phyloP scores from a whole-genome alignment of 805 yeast species.

The Ogataea sp. region DNA sequence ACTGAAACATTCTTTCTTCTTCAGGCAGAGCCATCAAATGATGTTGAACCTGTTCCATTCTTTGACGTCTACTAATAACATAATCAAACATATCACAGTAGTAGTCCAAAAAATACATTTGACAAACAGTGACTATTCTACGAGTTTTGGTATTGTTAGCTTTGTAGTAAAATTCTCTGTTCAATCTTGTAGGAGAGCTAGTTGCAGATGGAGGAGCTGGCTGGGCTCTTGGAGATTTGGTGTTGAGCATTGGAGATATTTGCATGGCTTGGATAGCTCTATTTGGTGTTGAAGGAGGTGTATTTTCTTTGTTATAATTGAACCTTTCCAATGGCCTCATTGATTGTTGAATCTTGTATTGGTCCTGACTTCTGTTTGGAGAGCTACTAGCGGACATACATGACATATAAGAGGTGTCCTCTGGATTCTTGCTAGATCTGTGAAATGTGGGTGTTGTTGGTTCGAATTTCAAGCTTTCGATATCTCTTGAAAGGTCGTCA shows the following conservation, averaged over 20 bases:
- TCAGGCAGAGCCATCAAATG: conserved; percentile 31
- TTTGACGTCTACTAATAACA: conserved; percentile 76
- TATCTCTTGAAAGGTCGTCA: conserved; percentile 26
- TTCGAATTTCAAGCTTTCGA: conserved; percentile 24
- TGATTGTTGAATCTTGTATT: conserved; percentile 10
- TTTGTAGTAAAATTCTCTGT: conserved; percentile 42
- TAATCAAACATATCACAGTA: conserved; percentile 95
- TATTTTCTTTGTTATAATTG: conserved; percentile 35
- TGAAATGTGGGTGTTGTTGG: conserved; percentile 12
- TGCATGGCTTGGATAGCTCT: conserved; percentile 13
- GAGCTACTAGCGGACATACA: conserved; percentile 22
- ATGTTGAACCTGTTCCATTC: conserved; percentile 62
- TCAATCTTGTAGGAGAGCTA: conserved; percentile 16
- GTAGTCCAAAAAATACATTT: conserved; percentile 88
- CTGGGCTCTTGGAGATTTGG: too few relatives aligned
- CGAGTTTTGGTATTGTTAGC: conserved; percentile 71
- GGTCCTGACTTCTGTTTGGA: conserved; percentile 22
- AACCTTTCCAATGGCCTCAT: conserved; percentile 20
- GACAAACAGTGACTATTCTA: conserved; percentile 84
- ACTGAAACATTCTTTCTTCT: conserved; percentile 42
- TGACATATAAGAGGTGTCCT: conserved; percentile 15
- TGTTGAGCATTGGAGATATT: conserved; percentile 8
- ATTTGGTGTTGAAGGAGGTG: conserved; percentile 24
- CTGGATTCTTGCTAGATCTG: conserved; percentile 5
- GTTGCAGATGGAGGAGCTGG: conserved; percentile 14